A percentile compares a stretch with the other conserved stretches of the same genome.
These are phyloP conservation scores for Cafeteria roenbergensis DNA, from an alignment of 108 stramenopile genomes.

Conservation along the genomic window DNA sequence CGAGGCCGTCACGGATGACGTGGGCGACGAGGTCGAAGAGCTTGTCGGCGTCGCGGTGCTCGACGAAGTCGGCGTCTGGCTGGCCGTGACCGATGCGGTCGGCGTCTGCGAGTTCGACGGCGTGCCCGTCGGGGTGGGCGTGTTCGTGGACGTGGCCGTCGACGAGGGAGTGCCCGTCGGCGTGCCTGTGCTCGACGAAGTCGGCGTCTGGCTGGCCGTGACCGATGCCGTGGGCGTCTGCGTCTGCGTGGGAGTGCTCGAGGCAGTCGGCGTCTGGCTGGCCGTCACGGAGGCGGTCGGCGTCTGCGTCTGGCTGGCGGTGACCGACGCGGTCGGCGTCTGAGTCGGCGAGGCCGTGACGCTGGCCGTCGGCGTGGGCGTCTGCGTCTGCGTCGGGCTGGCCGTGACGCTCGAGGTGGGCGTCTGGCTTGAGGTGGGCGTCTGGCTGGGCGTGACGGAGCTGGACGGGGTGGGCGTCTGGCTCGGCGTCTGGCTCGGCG, in stretches of 20 bases:
- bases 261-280: neutral
- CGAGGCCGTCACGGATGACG: neutral
- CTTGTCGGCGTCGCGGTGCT: neutral
- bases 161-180: too few species aligned
- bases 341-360: neutral
- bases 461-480: too few species aligned
- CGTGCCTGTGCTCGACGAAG: neutral
- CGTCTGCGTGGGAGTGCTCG: neutral
- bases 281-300: too few species aligned
- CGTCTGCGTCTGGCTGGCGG: too few species aligned
- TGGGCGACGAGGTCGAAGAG: neutral
- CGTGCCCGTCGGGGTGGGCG: too few species aligned
- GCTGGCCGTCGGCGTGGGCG: neutral
- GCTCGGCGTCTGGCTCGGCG: too few species aligned
- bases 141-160: too few species aligned
- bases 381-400: neutral
- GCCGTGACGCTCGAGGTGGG: neutral
- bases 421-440: neutral
- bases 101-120: too few species aligned
- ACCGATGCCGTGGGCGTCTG: too few species aligned
- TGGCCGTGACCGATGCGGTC: too few species aligned
- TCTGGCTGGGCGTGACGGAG: neutral
- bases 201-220: neutral
- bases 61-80: neutral
- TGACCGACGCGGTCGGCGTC: too few species aligned